phyloP scores from a whole-genome alignment of 495 filamentous ascomycete species.

The Recurvomyces mirabilis region DNA sequence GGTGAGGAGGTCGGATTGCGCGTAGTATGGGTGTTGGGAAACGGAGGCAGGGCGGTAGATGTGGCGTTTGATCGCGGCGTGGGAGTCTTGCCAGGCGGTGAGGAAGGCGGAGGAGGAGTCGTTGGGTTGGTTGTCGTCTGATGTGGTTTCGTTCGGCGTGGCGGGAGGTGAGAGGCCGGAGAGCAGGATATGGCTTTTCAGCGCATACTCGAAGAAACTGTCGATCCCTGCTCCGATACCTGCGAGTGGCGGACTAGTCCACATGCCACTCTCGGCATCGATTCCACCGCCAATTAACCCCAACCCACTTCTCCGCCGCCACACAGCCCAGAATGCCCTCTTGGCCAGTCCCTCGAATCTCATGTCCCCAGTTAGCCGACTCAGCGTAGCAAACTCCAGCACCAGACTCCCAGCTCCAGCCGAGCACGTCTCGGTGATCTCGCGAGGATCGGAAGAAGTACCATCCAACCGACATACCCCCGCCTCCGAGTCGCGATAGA shows the following conservation, averaged over 20 bases:
- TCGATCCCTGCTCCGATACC: slow-evolving; percentile 94
- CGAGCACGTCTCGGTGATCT: slow-evolving; percentile 92
- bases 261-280: slow-evolving; percentile 81
- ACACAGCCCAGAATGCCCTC: slow-evolving; percentile 89
- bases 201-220: slow-evolving; percentile 95
- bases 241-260: slow-evolving; percentile 66
- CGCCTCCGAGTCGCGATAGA: slow-evolving; percentile 45
- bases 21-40: slow-evolving; percentile 80
- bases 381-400: slow-evolving; percentile 82
- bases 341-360: slow-evolving; percentile 83
- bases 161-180: slow-evolving; percentile 41
- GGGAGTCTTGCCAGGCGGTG: slow-evolving; percentile 73
- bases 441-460: slow-evolving; percentile 36
- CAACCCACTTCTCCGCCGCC: slow-evolving; percentile 71
- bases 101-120: slow-evolving; percentile 58
- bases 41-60: slow-evolving; percentile 46
- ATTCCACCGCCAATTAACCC: slow-evolving; percentile 86
- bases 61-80: slow-evolving; percentile 76
- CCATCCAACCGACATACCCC: slow-evolving; percentile 32
- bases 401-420: slow-evolving; percentile 91
- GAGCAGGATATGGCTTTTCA: slow-evolving; percentile 84
- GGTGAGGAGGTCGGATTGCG: slow-evolving; percentile 79
- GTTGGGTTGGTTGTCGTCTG: background rate
- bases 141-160: background rate
- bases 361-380: slow-evolving; percentile 73